These are phyloP conservation scores for Wakefieldia striispora DNA, from an alignment of 768 basidiomycete species.

Conservation along the genomic window DNA sequence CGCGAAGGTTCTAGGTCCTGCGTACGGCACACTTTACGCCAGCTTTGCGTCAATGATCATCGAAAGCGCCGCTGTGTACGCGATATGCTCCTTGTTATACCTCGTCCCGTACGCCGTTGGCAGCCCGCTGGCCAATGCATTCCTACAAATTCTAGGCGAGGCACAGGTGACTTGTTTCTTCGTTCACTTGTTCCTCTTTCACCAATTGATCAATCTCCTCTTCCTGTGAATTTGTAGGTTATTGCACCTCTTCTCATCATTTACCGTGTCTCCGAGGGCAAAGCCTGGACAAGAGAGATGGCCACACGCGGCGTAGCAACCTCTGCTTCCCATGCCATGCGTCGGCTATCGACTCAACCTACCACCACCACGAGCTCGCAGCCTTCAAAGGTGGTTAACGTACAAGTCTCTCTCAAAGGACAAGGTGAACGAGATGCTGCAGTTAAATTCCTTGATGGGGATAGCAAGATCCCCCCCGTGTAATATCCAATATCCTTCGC, in stretches of 20 bases:
- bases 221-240: conserved; percentile 31
- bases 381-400: conserved; percentile 1
- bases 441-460: conserved; percentile 6
- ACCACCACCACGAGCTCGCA: background rate
- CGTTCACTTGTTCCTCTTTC: background rate
- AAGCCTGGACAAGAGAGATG: conserved; percentile 36
- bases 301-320: conserved; percentile 5
- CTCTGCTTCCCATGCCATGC: conserved; percentile 9
- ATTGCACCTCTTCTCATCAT: conserved; percentile 49
- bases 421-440: conserved; percentile 4
- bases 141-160: conserved; percentile 32
- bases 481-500: background rate
- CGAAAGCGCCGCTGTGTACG: conserved; percentile 34
- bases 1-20: conserved; percentile 26
- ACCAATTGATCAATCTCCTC: background rate
- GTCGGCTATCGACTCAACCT: conserved; percentile 6
- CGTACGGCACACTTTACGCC: conserved; percentile 27
- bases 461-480: conserved; percentile 1
- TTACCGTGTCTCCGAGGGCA: conserved; percentile 45
- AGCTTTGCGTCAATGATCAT: conserved; percentile 35
- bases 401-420: conserved; percentile 17
- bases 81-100: conserved; percentile 33
- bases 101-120: conserved; percentile 26
- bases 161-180: conserved; percentile 20
- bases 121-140: conserved; percentile 27